Conservation (phyloP, 441 rosid species). For the Populus tomentosa region DNA sequence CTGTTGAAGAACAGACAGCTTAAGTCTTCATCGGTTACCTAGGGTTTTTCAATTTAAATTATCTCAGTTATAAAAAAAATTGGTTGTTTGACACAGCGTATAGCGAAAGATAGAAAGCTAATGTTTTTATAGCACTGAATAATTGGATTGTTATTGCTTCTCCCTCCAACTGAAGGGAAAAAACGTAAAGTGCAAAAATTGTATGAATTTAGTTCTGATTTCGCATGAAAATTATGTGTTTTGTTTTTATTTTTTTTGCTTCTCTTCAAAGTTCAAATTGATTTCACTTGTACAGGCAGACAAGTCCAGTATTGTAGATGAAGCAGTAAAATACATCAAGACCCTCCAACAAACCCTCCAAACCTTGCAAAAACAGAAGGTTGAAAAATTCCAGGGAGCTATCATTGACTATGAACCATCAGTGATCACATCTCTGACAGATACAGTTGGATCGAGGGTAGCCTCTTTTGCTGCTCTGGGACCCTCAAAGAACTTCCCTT, state of each 20-base stretch:
- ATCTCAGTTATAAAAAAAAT: background rate
- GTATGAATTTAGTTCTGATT: background rate
- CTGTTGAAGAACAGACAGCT: background rate
- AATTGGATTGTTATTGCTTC: too few relatives aligned
- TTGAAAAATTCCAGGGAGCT: constrained; percentile 28
- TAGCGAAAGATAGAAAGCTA: too few relatives aligned
- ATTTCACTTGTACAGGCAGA: constrained; percentile 38
- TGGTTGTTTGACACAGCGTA: background rate
- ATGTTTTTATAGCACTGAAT: background rate
- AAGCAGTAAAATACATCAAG: constrained; percentile 52
- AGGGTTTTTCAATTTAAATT: background rate
- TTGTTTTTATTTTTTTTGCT: background rate
- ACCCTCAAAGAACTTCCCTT: constrained; percentile 21
- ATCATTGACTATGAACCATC: constrained; percentile 27
- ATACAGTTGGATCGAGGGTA: constrained; percentile 35
- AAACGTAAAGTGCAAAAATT: background rate
- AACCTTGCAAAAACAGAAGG: constrained; percentile 37
- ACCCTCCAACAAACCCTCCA: constrained; percentile 38
- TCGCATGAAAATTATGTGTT: background rate
- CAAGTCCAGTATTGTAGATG: constrained; percentile 61
- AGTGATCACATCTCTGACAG: constrained; percentile 17
- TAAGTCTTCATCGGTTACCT: background rate
- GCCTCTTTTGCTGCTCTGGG: constrained; percentile 39
- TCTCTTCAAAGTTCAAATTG: background rate
- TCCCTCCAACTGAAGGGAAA: background rate